phyloP scores from a whole-genome alignment of 768 basidiomycete species.

The Suillus sp. region DNA sequence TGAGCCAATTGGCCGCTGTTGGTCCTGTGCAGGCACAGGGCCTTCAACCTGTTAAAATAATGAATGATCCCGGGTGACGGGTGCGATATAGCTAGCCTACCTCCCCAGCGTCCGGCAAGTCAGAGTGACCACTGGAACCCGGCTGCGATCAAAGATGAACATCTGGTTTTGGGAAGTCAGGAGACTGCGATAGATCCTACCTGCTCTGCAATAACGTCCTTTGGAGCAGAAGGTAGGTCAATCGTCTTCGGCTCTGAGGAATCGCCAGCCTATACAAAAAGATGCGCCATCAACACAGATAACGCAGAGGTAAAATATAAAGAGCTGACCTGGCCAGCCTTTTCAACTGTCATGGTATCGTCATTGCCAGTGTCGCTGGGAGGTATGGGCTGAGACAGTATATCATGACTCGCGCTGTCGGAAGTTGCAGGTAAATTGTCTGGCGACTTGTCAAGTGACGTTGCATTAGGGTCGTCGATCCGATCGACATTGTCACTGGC shows the following conservation, averaged over 20 bases:
- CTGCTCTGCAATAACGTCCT: background rate
- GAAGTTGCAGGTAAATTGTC: background rate
- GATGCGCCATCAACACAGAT: background rate
- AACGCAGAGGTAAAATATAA: background rate
- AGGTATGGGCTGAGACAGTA: background rate
- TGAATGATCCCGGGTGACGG: background rate
- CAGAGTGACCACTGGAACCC: background rate
- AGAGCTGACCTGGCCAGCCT: conserved; percentile 23
- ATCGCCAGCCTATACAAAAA: background rate
- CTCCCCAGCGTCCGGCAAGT: background rate
- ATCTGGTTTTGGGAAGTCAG: background rate
- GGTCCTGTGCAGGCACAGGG: background rate
- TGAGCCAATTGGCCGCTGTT: conserved; percentile 38
- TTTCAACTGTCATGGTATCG: conserved; percentile 21
- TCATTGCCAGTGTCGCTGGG: conserved; percentile 7
- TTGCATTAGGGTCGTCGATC: conserved; percentile 3
- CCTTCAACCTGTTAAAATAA: background rate
- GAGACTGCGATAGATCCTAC: background rate
- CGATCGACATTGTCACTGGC: conserved; percentile 5
- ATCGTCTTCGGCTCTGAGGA: background rate
- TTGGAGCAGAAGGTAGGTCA: background rate
- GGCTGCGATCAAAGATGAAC: background rate
- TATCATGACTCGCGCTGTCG: background rate
- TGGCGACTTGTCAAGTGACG: background rate
- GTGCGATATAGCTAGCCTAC: background rate